A percentile compares a stretch with the other conserved stretches of the same genome.
Conservation (phyloP, 2,329 filamentous ascomycete genomes). For the Colletotrichum zoysiae region DNA sequence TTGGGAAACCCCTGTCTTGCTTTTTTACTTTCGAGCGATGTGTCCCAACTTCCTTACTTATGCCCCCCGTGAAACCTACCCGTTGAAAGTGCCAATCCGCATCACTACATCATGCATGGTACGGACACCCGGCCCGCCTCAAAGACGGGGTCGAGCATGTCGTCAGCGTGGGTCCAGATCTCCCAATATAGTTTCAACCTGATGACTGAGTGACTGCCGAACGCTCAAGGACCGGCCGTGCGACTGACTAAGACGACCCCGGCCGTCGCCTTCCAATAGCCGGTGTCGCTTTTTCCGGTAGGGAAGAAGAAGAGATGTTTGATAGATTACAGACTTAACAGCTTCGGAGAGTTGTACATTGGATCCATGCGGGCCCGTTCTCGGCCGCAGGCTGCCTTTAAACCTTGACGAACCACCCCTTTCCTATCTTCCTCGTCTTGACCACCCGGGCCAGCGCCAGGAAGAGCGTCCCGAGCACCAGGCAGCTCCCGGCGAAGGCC, state of each 20-base stretch:
- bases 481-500: constrained; percentile 58
- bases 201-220: neutral
- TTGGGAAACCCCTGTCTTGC: neutral
- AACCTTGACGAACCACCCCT: constrained; percentile 57
- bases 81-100: neutral
- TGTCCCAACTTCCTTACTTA: neutral
- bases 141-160: neutral
- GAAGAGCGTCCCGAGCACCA: constrained; percentile 58
- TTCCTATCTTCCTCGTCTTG: constrained; percentile 53
- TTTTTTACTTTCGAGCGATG: neutral
- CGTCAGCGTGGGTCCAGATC: neutral
- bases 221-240: neutral
- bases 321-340: no score
- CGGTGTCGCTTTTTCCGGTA: neutral
- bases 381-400: constrained; percentile 20
- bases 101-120: neutral
- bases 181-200: neutral
- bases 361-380: no score
- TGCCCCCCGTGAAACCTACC: neutral
- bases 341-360: neutral
- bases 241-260: neutral
- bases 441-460: constrained; percentile 54
- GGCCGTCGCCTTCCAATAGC: neutral
- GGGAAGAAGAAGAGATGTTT: neutral
- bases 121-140: neutral